A percentile compares a stretch with the other conserved stretches of the same genome.
Conservation (phyloP, 2,329 filamentous ascomycete genomes). For the Fusarium verticillioides region DNA sequence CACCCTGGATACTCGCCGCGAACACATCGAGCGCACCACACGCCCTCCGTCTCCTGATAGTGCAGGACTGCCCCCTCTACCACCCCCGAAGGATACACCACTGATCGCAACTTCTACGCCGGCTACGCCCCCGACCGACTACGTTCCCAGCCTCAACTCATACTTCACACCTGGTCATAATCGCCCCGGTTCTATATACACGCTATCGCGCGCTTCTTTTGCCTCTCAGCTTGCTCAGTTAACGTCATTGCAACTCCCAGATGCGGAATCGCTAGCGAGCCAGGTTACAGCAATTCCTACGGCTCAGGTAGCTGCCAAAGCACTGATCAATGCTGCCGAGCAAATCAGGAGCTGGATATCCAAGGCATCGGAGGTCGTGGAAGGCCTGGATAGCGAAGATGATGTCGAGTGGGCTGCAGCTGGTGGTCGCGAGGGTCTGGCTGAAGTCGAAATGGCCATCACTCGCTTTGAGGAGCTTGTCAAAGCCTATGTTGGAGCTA, state of each 20-base stretch:
- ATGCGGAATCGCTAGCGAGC: slow-evolving; percentile 83
- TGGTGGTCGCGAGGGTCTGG: slow-evolving; percentile 83
- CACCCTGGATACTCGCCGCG: slow-evolving; percentile 65
- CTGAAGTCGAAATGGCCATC: slow-evolving; percentile 79
- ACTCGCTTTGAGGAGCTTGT: slow-evolving; percentile 87
- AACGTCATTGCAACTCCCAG: slow-evolving; percentile 88
- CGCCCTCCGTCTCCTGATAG: slow-evolving; percentile 54
- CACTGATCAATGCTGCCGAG: slow-evolving; percentile 86
- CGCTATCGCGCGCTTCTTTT: slow-evolving; percentile 90
- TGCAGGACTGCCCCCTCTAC: slow-evolving; percentile 52
- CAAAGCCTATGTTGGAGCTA: slow-evolving; percentile 92
- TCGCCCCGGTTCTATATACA: slow-evolving; percentile 89
- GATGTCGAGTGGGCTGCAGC: slow-evolving; percentile 97
- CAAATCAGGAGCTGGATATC: slow-evolving; percentile 95
- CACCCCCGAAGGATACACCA: slow-evolving; percentile 56
- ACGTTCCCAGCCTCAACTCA: slow-evolving; percentile 62
- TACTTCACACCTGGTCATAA: slow-evolving; percentile 76
- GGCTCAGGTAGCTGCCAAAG: slow-evolving; percentile 83
- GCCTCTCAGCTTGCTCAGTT: slow-evolving; percentile 92
- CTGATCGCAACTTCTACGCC: slow-evolving; percentile 44
- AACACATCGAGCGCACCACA: slow-evolving; percentile 65
- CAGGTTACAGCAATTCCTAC: slow-evolving; percentile 88
- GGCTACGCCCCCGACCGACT: slow-evolving; percentile 53
- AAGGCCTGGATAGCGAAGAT: slow-evolving; percentile 91
- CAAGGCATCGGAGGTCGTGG: slow-evolving; percentile 90